These are phyloP conservation scores for Sporothrix humicola DNA, from an alignment of 2,329 filamentous ascomycete genomes.

Conservation along the genomic window DNA sequence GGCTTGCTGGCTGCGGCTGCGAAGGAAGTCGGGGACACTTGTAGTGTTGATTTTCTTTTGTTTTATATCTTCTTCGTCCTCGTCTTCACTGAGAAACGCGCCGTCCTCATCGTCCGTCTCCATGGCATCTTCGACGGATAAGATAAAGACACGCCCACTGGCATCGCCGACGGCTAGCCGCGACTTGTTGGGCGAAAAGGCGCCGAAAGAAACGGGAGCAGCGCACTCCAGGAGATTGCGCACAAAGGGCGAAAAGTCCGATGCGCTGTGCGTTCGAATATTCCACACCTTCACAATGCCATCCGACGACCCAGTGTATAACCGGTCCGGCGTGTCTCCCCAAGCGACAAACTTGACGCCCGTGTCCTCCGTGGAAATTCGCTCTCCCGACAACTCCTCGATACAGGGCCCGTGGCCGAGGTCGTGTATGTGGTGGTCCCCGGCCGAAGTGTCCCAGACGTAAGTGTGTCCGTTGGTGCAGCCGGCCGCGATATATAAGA, in stretches of 20 bases:
- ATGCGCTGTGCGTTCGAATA: constrained; percentile 50
- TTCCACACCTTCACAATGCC: constrained; percentile 69
- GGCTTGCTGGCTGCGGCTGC: constrained; percentile 34
- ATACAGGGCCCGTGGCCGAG: constrained; percentile 57
- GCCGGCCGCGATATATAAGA: constrained; percentile 60
- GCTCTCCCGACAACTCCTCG: constrained; percentile 40
- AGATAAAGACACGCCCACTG: constrained; percentile 63
- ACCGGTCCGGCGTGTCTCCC: constrained; percentile 61
- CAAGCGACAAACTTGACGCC: constrained; percentile 69
- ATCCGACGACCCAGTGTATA: constrained; percentile 69
- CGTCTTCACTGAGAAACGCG: constrained; percentile 34
- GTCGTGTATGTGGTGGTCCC: constrained; percentile 62
- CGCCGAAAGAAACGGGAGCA: constrained; percentile 62
- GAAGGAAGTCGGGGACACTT: too few species aligned
- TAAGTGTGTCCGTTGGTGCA: constrained; percentile 68
- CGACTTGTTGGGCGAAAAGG: constrained; percentile 62
- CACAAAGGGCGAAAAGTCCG: constrained; percentile 50
- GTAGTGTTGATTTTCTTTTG: too few species aligned
- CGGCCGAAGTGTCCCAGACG: constrained; percentile 65
- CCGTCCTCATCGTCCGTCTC: constrained; percentile 38
- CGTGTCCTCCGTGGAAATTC: constrained; percentile 55
- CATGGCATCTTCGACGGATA: constrained; percentile 55
- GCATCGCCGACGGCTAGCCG: constrained; percentile 66
- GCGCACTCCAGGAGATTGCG: constrained; percentile 60
- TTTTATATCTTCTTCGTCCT: neutral